Percentiles rank a stretch among this genome's conserved stretches.
Evolutionary conservation across 2,329 filamentous ascomycete species (phyloP).

Genomic region (Colletotrichum coccodes): DNA sequence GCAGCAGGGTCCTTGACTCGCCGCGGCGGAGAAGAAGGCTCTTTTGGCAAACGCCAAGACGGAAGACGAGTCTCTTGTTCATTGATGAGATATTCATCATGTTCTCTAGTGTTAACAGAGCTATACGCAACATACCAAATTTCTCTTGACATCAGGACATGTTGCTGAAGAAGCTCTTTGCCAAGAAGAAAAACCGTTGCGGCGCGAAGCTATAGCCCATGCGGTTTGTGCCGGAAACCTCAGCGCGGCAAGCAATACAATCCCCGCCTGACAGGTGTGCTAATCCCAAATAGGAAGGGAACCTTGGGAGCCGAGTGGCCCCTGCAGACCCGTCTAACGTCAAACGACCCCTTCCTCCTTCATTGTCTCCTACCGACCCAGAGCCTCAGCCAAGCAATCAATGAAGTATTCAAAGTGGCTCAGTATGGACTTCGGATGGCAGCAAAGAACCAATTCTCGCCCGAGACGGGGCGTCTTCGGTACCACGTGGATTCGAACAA

Average conservation of each 20-base stretch:
- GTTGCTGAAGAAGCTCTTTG: not conserved
- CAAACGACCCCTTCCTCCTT: not conserved
- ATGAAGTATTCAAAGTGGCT: not conserved
- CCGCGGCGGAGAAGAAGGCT: not conserved
- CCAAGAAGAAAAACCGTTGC: not conserved
- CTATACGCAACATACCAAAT: not conserved
- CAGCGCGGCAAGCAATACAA: not conserved
- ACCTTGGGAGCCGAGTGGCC: not conserved
- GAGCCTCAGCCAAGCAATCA: not conserved
- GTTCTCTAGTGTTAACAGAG: not conserved
- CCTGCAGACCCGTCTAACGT: not conserved
- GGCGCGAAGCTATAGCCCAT: not conserved
- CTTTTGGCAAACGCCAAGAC: not conserved
- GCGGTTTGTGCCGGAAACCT: not conserved
- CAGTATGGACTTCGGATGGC: not conserved
- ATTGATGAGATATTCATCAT: not conserved
- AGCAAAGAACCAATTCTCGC: not conserved
- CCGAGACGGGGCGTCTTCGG: not conserved
- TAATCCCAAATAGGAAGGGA: not conserved
- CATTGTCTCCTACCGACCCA: not conserved
- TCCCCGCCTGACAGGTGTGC: not conserved
- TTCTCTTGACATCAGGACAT: not conserved
- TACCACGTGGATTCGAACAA: not conserved
- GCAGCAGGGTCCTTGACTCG: conserved; percentile 18
- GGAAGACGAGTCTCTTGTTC: too few species aligned